Conservation (phyloP, 495 filamentous ascomycete species). For the Daldinia concentrica region DNA sequence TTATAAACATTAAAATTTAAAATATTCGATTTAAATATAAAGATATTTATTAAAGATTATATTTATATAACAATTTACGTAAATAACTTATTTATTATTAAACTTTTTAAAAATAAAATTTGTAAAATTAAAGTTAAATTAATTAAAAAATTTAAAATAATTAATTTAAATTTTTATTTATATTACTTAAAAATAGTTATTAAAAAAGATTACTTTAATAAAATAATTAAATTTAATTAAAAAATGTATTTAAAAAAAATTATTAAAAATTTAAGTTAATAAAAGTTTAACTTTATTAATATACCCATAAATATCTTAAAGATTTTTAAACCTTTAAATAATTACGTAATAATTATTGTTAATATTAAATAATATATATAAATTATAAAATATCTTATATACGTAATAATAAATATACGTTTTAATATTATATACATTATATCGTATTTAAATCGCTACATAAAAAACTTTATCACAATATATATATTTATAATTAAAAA, state of each 20-base stretch:
- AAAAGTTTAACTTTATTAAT: not conserved
- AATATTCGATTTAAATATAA: not conserved
- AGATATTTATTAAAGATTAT: not conserved
- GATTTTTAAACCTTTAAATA: too few relatives aligned
- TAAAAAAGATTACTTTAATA: not conserved
- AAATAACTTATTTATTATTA: not conserved
- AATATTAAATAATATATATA: too few relatives aligned
- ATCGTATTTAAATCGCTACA: too few relatives aligned
- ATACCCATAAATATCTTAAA: too few relatives aligned
- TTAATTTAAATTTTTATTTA: not conserved
- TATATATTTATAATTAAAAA: too few relatives aligned
- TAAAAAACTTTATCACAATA: too few relatives aligned
- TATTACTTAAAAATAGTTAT: not conserved
- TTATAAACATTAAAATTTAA: not conserved
- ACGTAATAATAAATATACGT: too few relatives aligned
- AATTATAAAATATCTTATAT: too few relatives aligned
- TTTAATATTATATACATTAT: too few relatives aligned
- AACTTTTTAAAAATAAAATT: too few relatives aligned
- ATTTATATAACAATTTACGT: not conserved
- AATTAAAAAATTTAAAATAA: not conserved
- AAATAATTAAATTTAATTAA: not conserved
- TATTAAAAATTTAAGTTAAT: not conserved
- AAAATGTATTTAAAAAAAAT: not conserved
- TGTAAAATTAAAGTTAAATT: not conserved
- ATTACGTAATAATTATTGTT: too few relatives aligned